Evolutionary conservation across 176 grass and related monocot species (phyloP), one percentile per base, ranked within the genome.

Genomic region (Oryza punctata): DNA sequence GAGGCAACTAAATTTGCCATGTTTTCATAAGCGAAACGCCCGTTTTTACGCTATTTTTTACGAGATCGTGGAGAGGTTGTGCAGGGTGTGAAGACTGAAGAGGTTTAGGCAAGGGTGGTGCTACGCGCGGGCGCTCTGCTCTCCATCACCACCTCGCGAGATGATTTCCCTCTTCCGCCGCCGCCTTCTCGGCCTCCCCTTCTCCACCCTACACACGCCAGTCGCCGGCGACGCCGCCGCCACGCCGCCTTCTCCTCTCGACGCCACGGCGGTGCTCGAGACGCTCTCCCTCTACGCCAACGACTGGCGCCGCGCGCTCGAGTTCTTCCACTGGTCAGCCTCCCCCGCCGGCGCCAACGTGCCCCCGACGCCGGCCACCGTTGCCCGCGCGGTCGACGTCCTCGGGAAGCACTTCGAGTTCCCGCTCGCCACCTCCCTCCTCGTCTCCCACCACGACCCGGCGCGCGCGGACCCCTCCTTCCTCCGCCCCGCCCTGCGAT

Each of bases 341-440:
- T 81, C 89, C 72, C 69, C 85, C 27, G 11, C 24, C 76, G 81
- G 82, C 65, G 78, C 82, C 61, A 82, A 90, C 75, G 67, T 87
- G 37, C 68, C 81, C 13, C 78, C 86, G 43, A 86, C 85, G 12
- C 82, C 91, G n/a, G 78, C 81, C 23, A 87, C 81, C 19, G 89
- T 98, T 77, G 84, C 91, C 40, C 89, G 91, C 63, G 75, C 83
- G 52, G 80, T 95, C 46, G 96, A 98, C 75, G 89, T 98, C 65
- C 85, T 98, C 57, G 96, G 93, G 16, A 98, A 98, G 79, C 91
- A 95, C 82, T 93, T 92, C 66, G 96, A 98, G 73, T 98, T 98
- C 79, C 86, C 85, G 12, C 81, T 72, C 1, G 91, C 93, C 27
- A 87, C 82, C 30, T 88, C 89, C 79, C 87, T 94, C 16, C 86